These are phyloP conservation scores for Allodekkera sacchari DNA, from an alignment of 805 yeast species.

Conservation along the genomic window DNA sequence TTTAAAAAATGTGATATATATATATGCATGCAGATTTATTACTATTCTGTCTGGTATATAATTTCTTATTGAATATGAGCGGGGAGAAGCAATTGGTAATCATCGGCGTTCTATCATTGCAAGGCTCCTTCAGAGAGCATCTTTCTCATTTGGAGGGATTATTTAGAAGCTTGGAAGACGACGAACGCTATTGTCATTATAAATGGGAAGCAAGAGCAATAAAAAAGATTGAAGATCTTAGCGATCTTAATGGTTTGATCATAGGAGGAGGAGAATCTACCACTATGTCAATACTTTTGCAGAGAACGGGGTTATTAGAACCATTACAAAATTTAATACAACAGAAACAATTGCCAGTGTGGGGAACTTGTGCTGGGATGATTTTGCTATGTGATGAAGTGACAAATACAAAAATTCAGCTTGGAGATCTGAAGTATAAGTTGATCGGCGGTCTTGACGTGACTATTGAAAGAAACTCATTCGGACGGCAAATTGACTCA, in stretches of 20 bases:
- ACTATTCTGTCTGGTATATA: too few relatives aligned
- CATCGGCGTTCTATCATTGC: slow-evolving; percentile 74
- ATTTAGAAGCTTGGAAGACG: slow-evolving; percentile 19
- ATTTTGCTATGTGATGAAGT: slow-evolving; percentile 53
- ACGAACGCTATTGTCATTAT: slow-evolving; percentile 20
- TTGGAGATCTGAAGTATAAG: slow-evolving; percentile 26
- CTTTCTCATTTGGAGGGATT: slow-evolving; percentile 38
- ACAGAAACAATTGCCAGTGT: slow-evolving; percentile 42
- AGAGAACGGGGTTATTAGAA: slow-evolving; percentile 47
- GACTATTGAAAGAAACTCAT: slow-evolving; percentile 61
- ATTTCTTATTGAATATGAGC: too few relatives aligned
- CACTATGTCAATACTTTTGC: slow-evolving; percentile 62
- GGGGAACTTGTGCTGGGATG: slow-evolving; percentile 88
- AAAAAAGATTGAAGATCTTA: slow-evolving; percentile 42
- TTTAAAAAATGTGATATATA: too few relatives aligned
- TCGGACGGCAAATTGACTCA: slow-evolving; percentile 70
- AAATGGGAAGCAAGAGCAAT: slow-evolving; percentile 37
- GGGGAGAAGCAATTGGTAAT: too few relatives aligned
- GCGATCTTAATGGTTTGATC: slow-evolving; percentile 47
- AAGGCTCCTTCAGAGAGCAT: slow-evolving; percentile 75
- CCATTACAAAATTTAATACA: slow-evolving; percentile 46
- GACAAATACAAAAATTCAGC: slow-evolving; percentile 43
- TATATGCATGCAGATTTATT: too few relatives aligned
- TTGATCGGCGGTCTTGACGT: slow-evolving; percentile 59
- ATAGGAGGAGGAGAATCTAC: slow-evolving; percentile 70